Conservation (phyloP, 208 protist genomes). For the Trypanosoma cruzi region DNA sequence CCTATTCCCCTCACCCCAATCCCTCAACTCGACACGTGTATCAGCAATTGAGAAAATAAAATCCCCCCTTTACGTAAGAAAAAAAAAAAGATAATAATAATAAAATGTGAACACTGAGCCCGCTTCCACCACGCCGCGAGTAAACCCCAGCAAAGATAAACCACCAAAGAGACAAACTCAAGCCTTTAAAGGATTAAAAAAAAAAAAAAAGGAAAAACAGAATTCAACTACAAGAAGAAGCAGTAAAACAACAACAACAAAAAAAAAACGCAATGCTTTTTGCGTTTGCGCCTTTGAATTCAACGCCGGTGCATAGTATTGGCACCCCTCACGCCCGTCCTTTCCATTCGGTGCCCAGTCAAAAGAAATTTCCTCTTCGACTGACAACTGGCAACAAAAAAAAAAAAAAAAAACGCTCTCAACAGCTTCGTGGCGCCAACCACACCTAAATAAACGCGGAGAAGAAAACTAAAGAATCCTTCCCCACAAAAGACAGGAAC, state of each 20-base stretch:
- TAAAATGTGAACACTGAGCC: neutral
- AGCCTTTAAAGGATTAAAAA: neutral
- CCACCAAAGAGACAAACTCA: conserved; percentile 9
- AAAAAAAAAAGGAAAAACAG: conserved; percentile 1
- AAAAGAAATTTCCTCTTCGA: neutral
- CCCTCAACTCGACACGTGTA: too few species aligned
- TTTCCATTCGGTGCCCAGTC: neutral
- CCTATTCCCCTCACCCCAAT: too few species aligned
- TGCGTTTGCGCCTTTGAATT: neutral
- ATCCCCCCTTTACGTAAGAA: too few species aligned
- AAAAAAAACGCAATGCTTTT: conserved; percentile 21
- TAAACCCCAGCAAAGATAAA: neutral
- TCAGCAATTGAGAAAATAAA: too few species aligned
- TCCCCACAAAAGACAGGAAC: neutral
- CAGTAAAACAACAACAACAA: conserved; percentile 6
- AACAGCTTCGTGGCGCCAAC: neutral
- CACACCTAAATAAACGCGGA: neutral
- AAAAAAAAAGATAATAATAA: too few species aligned
- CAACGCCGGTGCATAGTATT: neutral
- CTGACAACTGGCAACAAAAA: neutral
- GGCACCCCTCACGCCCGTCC: neutral
- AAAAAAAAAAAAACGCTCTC: neutral
- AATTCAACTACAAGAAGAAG: neutral
- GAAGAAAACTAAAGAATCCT: neutral
- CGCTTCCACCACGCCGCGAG: neutral